Conservation (phyloP, 768 basidiomycete genomes). For the Lentinula sp. region DNA sequence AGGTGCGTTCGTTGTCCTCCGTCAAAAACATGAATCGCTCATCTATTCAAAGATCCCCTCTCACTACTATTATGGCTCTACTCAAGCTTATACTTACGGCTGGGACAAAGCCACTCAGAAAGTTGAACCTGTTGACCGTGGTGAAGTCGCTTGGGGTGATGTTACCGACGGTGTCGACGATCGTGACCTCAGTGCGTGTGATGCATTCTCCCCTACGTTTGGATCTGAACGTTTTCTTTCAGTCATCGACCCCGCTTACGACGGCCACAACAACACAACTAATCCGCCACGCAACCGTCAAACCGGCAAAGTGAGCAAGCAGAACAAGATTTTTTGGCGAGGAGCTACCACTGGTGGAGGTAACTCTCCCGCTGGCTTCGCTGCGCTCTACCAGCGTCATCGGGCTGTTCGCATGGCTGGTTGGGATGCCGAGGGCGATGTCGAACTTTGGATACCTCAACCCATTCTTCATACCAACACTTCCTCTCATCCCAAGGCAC, state of each 20-base stretch:
- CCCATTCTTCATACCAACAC: neutral
- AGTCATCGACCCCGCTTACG: neutral
- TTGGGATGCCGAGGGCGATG: slow-evolving; percentile 5
- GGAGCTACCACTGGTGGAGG: slow-evolving; percentile 97
- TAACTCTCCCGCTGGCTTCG: slow-evolving; percentile 77
- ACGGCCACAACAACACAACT: neutral
- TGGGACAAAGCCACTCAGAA: slow-evolving; percentile 78
- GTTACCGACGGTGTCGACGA: neutral
- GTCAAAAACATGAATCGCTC: neutral
- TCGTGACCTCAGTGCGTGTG: neutral
- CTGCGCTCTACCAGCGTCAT: slow-evolving; percentile 82
- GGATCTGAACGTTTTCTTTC: neutral
- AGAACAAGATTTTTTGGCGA: slow-evolving; percentile 71
- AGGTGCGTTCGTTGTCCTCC: slow-evolving; percentile 15
- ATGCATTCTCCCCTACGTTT: neutral
- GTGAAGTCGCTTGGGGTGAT: slow-evolving; percentile 46
- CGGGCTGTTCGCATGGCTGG: slow-evolving; percentile 79
- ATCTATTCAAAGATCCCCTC: slow-evolving; percentile 64
- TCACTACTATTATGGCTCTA: slow-evolving; percentile 91
- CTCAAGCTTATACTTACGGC: slow-evolving; percentile 79
- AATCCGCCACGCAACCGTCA: neutral
- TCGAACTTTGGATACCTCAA: slow-evolving; percentile 30
- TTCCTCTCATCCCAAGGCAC: neutral
- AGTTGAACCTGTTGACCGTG: slow-evolving; percentile 70
- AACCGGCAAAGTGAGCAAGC: neutral